Percentiles rank a stretch among this genome's conserved stretches.
Evolutionary conservation across 371 early-diverging fungal genomes (phyloP).

Genomic region (Rhizopus delemar): DNA sequence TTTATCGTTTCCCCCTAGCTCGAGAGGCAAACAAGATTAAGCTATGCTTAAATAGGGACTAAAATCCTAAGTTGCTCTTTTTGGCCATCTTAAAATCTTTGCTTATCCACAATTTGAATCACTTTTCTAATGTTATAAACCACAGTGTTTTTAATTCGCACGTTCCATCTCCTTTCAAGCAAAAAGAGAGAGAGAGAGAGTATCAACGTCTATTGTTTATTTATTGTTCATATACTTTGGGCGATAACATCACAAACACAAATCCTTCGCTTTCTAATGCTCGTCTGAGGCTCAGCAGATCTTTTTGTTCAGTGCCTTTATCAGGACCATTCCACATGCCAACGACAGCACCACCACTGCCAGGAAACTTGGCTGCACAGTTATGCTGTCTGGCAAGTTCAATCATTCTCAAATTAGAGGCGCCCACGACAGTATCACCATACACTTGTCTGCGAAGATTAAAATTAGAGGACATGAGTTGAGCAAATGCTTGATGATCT

Average conservation of each 20-base stretch:
- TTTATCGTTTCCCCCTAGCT: too few relatives aligned
- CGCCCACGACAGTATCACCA: constrained; percentile 51
- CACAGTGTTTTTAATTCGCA: too few relatives aligned
- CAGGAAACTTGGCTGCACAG: constrained; percentile 56
- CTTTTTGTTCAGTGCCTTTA: constrained; percentile 14
- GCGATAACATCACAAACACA: constrained; percentile 41
- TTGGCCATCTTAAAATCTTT: too few relatives aligned
- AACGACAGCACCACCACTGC: constrained; percentile 58
- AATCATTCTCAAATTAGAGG: constrained; percentile 52
- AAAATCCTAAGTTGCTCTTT: too few relatives aligned
- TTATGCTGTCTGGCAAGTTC: constrained; percentile 43
- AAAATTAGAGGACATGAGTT: constrained; percentile 55
- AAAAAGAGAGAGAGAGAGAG: too few relatives aligned
- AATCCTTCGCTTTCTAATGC: constrained; percentile 49
- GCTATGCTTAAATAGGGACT: too few relatives aligned
- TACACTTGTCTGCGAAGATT: constrained; percentile 48
- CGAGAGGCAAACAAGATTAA: too few relatives aligned
- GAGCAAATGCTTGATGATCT: constrained; percentile 39
- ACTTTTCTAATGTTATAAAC: too few relatives aligned
- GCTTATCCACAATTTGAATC: too few relatives aligned
- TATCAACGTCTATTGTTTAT: neutral
- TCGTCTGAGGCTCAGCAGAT: constrained; percentile 32
- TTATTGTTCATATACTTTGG: constrained; percentile 17
- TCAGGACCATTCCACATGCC: constrained; percentile 46
- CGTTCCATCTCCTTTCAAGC: too few relatives aligned